These are phyloP conservation scores for Xylariaceae sp. DNA, from an alignment of 2,329 filamentous ascomycete species.

Conservation along the genomic window DNA sequence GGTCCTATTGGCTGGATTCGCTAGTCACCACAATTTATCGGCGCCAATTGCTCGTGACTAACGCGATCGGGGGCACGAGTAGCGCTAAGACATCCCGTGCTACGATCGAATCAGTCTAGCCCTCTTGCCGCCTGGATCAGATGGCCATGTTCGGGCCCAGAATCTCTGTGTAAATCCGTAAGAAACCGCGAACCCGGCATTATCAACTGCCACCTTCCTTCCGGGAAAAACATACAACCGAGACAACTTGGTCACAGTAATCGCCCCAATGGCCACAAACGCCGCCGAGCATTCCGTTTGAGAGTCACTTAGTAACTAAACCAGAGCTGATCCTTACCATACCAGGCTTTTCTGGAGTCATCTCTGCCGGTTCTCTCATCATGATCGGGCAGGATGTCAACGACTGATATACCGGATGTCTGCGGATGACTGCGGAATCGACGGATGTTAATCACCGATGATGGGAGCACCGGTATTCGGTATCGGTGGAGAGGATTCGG, in stretches of 20 bases:
- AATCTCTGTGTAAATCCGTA: too few relatives aligned
- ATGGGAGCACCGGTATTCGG: background rate
- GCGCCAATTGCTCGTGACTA: background rate
- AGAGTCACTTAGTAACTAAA: background rate
- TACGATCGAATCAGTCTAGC: background rate
- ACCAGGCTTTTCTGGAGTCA: background rate
- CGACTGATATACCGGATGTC: background rate
- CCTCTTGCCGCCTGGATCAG: background rate
- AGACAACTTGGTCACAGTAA: too few relatives aligned
- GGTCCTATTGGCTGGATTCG: background rate
- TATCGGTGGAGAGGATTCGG: background rate
- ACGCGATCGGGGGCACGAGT: background rate
- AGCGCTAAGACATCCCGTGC: background rate
- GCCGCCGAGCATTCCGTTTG: background rate
- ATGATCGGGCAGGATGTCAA: background rate
- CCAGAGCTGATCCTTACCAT: background rate
- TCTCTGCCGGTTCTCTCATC: background rate
- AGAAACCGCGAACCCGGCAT: too few relatives aligned
- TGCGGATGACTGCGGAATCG: background rate
- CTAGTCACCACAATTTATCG: background rate
- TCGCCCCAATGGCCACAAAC: background rate
- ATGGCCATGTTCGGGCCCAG: too few relatives aligned
- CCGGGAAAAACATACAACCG: too few relatives aligned
- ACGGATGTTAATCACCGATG: background rate
- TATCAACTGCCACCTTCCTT: background rate